Evolutionary conservation across 2,329 filamentous ascomycete species (phyloP), one percentile per base, ranked within the genome.

Genomic region (Venturia asperata): DNA sequence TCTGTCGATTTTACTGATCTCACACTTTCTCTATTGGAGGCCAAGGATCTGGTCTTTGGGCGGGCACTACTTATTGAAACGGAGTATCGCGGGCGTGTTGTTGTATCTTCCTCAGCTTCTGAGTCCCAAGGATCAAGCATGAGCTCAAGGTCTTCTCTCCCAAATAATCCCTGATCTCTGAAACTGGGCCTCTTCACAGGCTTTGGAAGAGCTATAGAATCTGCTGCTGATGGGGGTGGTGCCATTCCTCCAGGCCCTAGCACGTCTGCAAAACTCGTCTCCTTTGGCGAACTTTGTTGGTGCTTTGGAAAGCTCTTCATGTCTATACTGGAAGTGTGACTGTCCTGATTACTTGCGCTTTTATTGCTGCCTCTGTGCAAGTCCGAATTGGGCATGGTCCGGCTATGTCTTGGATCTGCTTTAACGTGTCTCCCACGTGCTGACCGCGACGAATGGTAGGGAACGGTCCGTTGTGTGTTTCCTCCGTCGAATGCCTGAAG

Each of bases 401-500:
- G 30, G 49, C 52, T 64, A 47, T 64, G 27, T 39, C 24, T 27
- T 11, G 43, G 61, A 27, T 41, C 27, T 34, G 27, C 34, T 43
- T 49, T 63, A n/a, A 37, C 24, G 27, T 64, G 63, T 55, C 64
- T 45, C 17, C 58, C 66, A 5, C 65, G 58, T 21, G 66, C 66
- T 9, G 56, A 58, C 43, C 66, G 61, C n/a, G 65, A 60, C 5
- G 66, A 67, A 52, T 67, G 66, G 34, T 64, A 67, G 5, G 45
- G 34, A 24, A 66, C 42, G 19, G 61, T 34, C 11, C 30, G 61
- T 7, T 37, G 30, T 9, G 30, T 47, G 7, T 19, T 10, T 19
- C 61, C 60, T n/a, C 21, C 30, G 43, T 66, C 62, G 66, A 75
- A 76, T 6, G 72, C 69, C 45, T 70, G 68, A 30, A 73, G 69